A percentile compares a stretch with the other conserved stretches of the same genome.
These are phyloP conservation scores for Apiotrichum veenhuisii DNA, from an alignment of 1,284 basidiomycete species.

Conservation along the genomic window DNA sequence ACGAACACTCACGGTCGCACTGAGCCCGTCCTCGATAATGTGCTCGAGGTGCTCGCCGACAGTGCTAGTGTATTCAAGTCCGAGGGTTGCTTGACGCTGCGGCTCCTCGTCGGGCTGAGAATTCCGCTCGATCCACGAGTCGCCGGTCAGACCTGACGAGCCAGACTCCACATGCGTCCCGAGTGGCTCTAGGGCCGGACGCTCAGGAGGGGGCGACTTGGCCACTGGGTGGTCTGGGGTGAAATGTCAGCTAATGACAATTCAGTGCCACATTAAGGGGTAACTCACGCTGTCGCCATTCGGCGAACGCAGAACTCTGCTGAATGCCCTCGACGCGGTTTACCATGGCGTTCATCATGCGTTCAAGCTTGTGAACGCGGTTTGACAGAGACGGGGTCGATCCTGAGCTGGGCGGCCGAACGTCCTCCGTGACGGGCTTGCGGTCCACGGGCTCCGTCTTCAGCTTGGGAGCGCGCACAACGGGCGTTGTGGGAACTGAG, in stretches of 20 bases:
- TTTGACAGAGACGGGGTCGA: neutral
- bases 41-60: slow-evolving; percentile 52
- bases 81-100: neutral
- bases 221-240: slow-evolving; percentile 33
- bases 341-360: slow-evolving; percentile 40
- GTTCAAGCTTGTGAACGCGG: slow-evolving; percentile 29
- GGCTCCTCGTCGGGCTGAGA: neutral
- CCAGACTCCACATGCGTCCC: slow-evolving; percentile 2
- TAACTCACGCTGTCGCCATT: slow-evolving; percentile 42
- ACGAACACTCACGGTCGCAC: slow-evolving; percentile 51
- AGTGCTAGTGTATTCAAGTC: slow-evolving; percentile 33
- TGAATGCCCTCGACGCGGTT: slow-evolving; percentile 36
- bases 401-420: neutral
- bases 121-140: neutral
- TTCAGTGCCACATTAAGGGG: neutral
- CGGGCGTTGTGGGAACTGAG: slow-evolving; percentile 19
- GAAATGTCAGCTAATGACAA: neutral
- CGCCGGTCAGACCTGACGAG: neutral
- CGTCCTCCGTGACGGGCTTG: slow-evolving; percentile 3
- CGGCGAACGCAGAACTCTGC: slow-evolving; percentile 26
- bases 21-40: slow-evolving; percentile 73
- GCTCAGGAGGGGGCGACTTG: slow-evolving; percentile 24
- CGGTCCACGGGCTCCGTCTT: neutral
- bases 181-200: slow-evolving; percentile 8
- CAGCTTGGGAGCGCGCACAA: neutral